Evolutionary conservation across 495 filamentous ascomycete genomes (phyloP).

Genomic region (Immersiella caudata): DNA sequence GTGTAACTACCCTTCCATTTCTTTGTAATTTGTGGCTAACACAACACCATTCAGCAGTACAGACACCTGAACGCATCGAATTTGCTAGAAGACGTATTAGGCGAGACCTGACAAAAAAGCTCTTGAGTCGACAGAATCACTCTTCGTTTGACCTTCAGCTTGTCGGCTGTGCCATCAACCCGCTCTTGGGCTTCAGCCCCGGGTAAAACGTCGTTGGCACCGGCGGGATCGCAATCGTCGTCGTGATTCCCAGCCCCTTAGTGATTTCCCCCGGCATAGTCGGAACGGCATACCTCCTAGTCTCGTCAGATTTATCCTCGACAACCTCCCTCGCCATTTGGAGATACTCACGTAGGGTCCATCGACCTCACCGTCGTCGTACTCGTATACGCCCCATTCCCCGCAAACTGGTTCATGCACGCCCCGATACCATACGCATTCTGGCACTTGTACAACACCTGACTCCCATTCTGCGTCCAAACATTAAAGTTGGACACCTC

Average conservation of each 20-base stretch:
- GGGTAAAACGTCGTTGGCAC: constrained; percentile 60
- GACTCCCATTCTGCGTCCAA: constrained; percentile 56
- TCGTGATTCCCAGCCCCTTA: constrained; percentile 47
- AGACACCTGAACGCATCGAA: too few relatives aligned
- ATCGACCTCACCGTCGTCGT: constrained; percentile 20
- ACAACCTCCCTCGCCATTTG: background rate
- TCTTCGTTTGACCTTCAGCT: too few relatives aligned
- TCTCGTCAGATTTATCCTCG: background rate
- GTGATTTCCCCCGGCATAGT: constrained; percentile 53
- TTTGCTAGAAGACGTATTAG: too few relatives aligned
- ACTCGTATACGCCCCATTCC: constrained; percentile 20
- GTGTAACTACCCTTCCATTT: too few relatives aligned
- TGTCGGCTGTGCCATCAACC: constrained; percentile 2
- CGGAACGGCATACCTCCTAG: constrained; percentile 47
- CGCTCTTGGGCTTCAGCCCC: constrained; percentile 40
- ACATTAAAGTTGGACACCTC: constrained; percentile 58
- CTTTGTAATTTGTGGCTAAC: too few relatives aligned
- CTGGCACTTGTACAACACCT: constrained; percentile 24
- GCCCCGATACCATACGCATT: constrained; percentile 33
- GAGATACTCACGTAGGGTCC: constrained; percentile 17
- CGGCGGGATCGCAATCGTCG: constrained; percentile 54
- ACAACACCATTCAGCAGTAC: too few relatives aligned
- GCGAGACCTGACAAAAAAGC: too few relatives aligned
- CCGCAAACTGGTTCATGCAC: constrained; percentile 22
- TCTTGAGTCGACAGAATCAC: too few relatives aligned